Base-by-base conservation (phyloP, 2,329 filamentous ascomycete species). In the Apiospora rasikravindrae region DNA sequence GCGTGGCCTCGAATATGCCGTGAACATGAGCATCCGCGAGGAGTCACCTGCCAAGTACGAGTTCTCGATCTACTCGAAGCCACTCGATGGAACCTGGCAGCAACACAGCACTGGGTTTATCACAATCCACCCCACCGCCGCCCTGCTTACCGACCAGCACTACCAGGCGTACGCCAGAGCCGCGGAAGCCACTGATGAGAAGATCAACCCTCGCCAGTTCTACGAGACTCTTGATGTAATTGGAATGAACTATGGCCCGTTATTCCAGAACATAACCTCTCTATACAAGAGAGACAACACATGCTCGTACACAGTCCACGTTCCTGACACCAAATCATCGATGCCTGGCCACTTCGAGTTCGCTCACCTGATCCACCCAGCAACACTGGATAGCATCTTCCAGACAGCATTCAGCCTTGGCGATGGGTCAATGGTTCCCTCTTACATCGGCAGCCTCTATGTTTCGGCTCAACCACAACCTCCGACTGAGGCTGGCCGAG, bases 291-390 rank as follows among this genome's bases (percentile, higher is more conserved):
- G 81, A 1, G 73, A 78, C 29, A 76, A 78, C 22, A 72, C 77
- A 11, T 85, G 83, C 67, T 76, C 83, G 49, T 82, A 81, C 69
- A 80, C 78, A 2, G 77, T 89, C 5, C 77, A 78, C 10, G 80
- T 88, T 5, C 85, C 87, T 0, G 83, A 89, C 74, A 90, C 87
- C 1, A 85, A 80, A 74, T 80, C 84, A 2, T 83, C 81, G 64
- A 90, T 90, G 88, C 88, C 88, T 0, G 81, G 81, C 51, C 79
- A 83, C 19, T 89, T 86, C 70, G 88, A 90, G 76, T 89, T 85
- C 73, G 81, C 84, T 4, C 87, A 89, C 74, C 71, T 89, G 5
- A 84, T 91, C n/a, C 89, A 91, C 73, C 89, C 89, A 0, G 84
- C 86, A 4, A 89, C 88, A 0, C 80, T 91, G 16, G 89, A 91